Base-by-base conservation (phyloP, 1,284 basidiomycete species). In the Meripilus lineatus region DNA sequence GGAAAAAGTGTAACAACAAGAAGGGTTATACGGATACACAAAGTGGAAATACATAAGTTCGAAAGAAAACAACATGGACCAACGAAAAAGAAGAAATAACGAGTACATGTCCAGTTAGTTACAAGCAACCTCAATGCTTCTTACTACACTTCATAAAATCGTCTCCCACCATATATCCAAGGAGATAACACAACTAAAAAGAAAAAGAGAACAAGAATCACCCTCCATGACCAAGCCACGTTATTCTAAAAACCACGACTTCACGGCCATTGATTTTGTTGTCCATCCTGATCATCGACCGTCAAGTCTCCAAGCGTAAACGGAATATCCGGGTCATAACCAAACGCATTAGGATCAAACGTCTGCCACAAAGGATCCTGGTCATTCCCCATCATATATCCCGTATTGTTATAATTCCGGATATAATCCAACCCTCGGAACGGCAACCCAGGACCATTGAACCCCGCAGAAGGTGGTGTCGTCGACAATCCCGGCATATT, bases 371-470 rank as follows among this genome's bases (percentile, higher is more conserved):
- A 64, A 23, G 72, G 68, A 54, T 84, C 84, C 58, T 80, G 79
- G 44, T 84, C 82, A 38, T 72, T 69, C 43, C 68, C 57, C 18
- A 61, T 47, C 52, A 68, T 25, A 32, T 40, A 40, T 17, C 38
- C 38, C 7, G 11, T 24, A 30, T 15, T 25, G 51, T 70, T 73
- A 58, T 83, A 87, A 55, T 85, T 89, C 50, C 83, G 77, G 53
- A 89, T 81, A 54, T 77, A 89, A 54, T 90, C 87, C 33, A 89
- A 69, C 14, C 85, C 87, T 32, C 79, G 74, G 69, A 89, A 89
- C 0, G 87, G 88, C 22, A 89, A 67, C 23, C 87, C 86, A 23
- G 79, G 69, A 4, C 77, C 76, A 49, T 77, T 70, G 58, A 88
- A 88, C 3, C 75, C 72, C 20, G 79, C 65, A 2, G 72, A 73